Evolutionary conservation across 176 grass and related monocot species (phyloP).

Genomic region (Triticum timopheevii): DNA sequence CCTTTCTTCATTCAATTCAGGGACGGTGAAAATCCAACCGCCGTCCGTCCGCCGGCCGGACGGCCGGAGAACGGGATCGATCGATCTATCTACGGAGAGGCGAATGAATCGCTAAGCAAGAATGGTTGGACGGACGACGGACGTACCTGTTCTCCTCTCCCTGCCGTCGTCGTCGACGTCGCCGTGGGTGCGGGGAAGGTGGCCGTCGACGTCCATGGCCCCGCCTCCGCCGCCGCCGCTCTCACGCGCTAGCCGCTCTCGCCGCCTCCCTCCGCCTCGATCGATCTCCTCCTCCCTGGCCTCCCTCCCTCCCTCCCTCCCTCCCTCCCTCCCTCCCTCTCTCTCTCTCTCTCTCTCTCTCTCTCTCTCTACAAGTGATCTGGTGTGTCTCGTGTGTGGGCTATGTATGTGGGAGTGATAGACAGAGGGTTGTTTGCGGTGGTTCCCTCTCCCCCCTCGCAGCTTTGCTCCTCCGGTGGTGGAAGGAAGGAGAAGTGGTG

Average conservation of each 20-base stretch:
- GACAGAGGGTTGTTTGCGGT: background rate
- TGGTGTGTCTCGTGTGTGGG: background rate
- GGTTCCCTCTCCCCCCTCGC: background rate
- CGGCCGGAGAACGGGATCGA: background rate
- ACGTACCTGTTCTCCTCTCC: slow-evolving; percentile 58
- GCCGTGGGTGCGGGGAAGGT: slow-evolving; percentile 29
- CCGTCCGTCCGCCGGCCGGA: background rate
- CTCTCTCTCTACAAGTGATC: too few species aligned
- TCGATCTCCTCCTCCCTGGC: background rate
- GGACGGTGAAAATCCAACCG: background rate
- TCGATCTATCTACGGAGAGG: background rate
- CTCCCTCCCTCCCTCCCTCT: too few species aligned
- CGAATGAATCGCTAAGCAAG: background rate
- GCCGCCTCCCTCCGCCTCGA: background rate
- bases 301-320: too few species aligned
- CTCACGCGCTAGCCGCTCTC: background rate
- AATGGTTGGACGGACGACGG: background rate
- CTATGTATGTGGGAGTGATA: background rate
- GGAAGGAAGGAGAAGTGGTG: background rate
- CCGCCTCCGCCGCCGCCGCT: background rate
- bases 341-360: too few species aligned
- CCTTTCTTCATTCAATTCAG: background rate
- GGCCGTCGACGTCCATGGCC: slow-evolving; percentile 37
- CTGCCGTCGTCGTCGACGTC: slow-evolving; percentile 72
- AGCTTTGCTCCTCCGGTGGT: background rate